Evolutionary conservation across 208 protist species (phyloP).

Genomic region (Trypanosoma brucei): DNA sequence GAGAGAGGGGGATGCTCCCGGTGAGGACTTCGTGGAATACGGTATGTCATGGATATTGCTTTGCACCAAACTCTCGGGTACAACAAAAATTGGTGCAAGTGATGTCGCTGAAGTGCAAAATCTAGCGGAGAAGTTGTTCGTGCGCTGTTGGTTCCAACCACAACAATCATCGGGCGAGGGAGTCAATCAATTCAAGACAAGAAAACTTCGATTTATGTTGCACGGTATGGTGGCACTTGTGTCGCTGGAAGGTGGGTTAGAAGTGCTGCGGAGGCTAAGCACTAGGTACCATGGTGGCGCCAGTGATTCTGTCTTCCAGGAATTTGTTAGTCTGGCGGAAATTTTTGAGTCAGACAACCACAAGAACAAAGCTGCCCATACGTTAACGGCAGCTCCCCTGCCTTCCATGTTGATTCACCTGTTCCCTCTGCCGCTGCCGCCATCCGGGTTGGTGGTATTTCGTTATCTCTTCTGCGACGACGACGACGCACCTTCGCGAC

Average conservation of each 20-base stretch:
- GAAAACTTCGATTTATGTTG: slow-evolving; percentile 10
- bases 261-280: background rate
- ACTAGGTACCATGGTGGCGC: background rate
- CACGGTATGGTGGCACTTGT: slow-evolving; percentile 12
- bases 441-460: slow-evolving; percentile 15
- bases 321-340: slow-evolving; percentile 3
- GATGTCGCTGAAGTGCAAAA: slow-evolving; percentile 1
- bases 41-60: slow-evolving; percentile 6
- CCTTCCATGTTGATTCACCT: slow-evolving; percentile 15
- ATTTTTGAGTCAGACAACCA: background rate
- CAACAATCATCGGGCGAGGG: background rate
- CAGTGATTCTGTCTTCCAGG: slow-evolving; percentile 1
- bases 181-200: background rate
- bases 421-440: slow-evolving; percentile 13
- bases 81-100: background rate
- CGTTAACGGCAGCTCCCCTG: background rate
- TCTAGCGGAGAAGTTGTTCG: background rate
- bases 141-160: background rate
- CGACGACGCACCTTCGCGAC: background rate
- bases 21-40: background rate
- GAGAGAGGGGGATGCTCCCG: background rate
- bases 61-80: slow-evolving; percentile 1
- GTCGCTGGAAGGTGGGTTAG: background rate
- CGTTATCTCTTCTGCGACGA: slow-evolving; percentile 14
- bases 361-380: background rate